Percentiles rank a stretch among this genome's conserved stretches.
These are phyloP conservation scores for Fusarium guadeloupense DNA, from an alignment of 2,329 filamentous ascomycete genomes.

Conservation along the genomic window DNA sequence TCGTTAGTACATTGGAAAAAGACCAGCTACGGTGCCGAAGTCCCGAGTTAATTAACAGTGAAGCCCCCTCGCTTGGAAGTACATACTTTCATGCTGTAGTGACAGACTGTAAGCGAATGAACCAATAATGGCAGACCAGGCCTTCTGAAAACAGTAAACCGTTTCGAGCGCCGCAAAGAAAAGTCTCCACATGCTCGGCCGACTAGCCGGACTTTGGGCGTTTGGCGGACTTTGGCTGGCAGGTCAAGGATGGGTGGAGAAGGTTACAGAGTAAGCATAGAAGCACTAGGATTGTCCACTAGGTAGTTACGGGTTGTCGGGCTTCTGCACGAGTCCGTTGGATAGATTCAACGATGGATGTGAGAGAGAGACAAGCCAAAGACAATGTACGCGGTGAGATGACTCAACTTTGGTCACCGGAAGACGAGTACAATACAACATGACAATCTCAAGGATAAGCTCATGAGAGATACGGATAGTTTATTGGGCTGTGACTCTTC, in stretches of 20 bases:
- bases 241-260: conserved; percentile 18
- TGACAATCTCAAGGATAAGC: neutral
- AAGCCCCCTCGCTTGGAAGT: neutral
- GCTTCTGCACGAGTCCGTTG: conserved; percentile 36
- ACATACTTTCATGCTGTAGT: neutral
- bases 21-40: conserved; percentile 19
- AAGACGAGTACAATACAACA: neutral
- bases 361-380: conserved; percentile 10
- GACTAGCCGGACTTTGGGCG: conserved; percentile 1
- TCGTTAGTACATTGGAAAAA: neutral
- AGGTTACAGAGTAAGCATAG: conserved; percentile 13
- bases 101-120: conserved; percentile 7
- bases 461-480: too few species aligned
- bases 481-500: too few species aligned
- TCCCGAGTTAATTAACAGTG: conserved; percentile 24
- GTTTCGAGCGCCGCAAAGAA: conserved; percentile 31
- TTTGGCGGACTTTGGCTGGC: conserved; percentile 3
- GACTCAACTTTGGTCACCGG: conserved; percentile 25
- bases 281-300: too few species aligned
- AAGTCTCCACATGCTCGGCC: conserved; percentile 19
- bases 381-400: conserved; percentile 17
- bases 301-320: conserved; percentile 36
- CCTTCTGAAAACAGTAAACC: conserved; percentile 35
- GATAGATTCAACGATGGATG: conserved; percentile 1
- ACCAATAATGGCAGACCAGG: conserved; percentile 7